Base-by-base conservation (phyloP, 176 grass and related monocot species). In the Puccinellia tenuiflora region DNA sequence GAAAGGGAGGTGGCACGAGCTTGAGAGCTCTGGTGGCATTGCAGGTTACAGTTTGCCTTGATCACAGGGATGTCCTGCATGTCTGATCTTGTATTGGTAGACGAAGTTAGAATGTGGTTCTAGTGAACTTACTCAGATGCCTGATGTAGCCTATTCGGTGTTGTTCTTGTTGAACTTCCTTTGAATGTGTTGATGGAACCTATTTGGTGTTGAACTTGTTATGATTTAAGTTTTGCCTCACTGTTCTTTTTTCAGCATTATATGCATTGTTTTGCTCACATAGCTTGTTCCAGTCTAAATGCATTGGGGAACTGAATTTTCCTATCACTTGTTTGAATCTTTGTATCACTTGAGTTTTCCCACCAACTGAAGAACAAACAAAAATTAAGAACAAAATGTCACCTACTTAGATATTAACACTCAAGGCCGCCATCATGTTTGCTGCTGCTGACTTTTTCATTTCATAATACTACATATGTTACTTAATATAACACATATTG, bases 1-100 rank as follows among this genome's bases (percentile, higher is more conserved):
- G 91, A 94, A 81, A 90, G 85, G 78, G 91, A 94, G 78, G 87
- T 83, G 22, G 88, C 80, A 3, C 84, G 74, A 14, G 81, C 28
- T 2, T 90, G 85, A 84, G 59, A 53, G 16, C 10, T 50, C 5
- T 9, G 4, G 9, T 29, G 54, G 17, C 16, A 3, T 21, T 68
- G 17, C 37, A 9, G 45, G 17, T 34, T 59, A 48, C 50, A 39
- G 21, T 42, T 25, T 48, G 10, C 40, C 71, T 69, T 45, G 14
- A 26, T 29, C 17, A 35, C n/a, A 5, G 43, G 2, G 18, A 70
- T 77, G 31, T 46, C 33, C 37, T 26, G 61, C 38, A 26, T 62
- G 22, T 31, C 52, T 60, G 25, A 43, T 63, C 71, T 20, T 90
- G 54, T 78, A 68, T 17, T 46, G 24, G 6, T 68, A 60, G 59